Percentiles rank a stretch among this genome's conserved stretches.
Conservation (phyloP, 306 rosid genomes). For the Corylus americana region DNA sequence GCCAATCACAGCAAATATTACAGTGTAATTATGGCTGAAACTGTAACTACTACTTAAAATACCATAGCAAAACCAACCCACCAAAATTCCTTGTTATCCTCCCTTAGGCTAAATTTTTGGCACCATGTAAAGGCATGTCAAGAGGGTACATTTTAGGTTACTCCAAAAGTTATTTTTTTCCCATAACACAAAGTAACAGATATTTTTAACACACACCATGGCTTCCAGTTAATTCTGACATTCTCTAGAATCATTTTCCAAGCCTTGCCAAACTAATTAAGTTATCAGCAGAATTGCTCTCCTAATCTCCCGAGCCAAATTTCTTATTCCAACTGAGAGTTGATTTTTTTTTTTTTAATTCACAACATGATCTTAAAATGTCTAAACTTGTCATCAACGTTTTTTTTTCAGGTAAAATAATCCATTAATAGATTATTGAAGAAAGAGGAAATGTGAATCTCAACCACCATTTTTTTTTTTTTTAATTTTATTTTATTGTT, state of each 20-base stretch:
- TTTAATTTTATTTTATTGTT: no score
- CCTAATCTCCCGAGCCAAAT: background rate
- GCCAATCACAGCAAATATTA: background rate
- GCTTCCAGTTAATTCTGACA: background rate
- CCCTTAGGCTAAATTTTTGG: background rate
- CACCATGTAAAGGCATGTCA: background rate
- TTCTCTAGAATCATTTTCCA: background rate
- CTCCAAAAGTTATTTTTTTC: background rate
- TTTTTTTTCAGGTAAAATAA: background rate
- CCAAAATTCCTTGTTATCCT: no score
- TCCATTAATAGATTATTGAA: background rate
- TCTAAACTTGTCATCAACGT: no score
- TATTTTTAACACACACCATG: background rate
- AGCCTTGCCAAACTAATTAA: background rate
- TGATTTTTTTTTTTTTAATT: no score
- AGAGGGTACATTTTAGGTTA: background rate
- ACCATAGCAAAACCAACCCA: background rate
- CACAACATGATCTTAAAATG: background rate
- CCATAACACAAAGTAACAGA: background rate
- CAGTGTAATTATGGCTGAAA: background rate
- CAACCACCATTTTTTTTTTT: background rate
- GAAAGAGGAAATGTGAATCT: background rate
- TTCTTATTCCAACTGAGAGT: background rate
- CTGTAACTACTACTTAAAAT: background rate
- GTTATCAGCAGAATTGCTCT: background rate